Evolutionary conservation across 2,329 filamentous ascomycete species (phyloP), one percentile per base, ranked within the genome.

Genomic region (Fusarium azukiicola): DNA sequence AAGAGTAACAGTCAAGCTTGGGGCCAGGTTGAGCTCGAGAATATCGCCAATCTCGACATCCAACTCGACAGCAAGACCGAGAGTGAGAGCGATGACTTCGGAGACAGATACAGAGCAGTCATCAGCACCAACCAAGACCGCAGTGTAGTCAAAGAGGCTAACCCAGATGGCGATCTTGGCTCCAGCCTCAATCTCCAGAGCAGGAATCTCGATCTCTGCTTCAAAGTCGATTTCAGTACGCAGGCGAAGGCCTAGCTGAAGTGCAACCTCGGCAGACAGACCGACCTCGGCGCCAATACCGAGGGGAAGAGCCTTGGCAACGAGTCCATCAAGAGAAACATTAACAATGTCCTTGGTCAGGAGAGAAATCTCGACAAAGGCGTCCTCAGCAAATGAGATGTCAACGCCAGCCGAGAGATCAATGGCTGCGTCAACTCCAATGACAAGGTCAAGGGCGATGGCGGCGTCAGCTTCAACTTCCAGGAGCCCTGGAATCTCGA

Each of bases 71-170:
- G 76, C 78, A n/a, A 84, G 63, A 61, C 82, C 82, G 27, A 81
- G 79, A 23, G 72, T 79, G 1, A 84, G 81, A 32, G 76, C 76
- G 61, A 81, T 80, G n/a, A 78, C 67, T 47, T 80, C 80, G 13
- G 71, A 56, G 11, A 80, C 68, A 19, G 81, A 80, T 23, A 90
- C 79, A 36, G 83, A 85, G 80, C 89, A 90, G 63, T 78, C 68
- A 14, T 84, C 82, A 9, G 85, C 86, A 47, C 79, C 82, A 67
- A 87, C 86, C 70, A 90, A 85, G 70, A 86, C 83, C 75, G 87
- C 86, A 72, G 89, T 87, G 83, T 93, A 91, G 79, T 93, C 90
- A n/a, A 92, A 87, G 11, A 94, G 82, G 84, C 93, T 90, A 73
- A 89, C 88, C 81, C 88, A 93, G 56, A 93, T 84, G 56, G 86